Evolutionary conservation across 2,329 filamentous ascomycete species (phyloP), one percentile per base, ranked within the genome.

Genomic region (Sphaerostilbella broomeana): DNA sequence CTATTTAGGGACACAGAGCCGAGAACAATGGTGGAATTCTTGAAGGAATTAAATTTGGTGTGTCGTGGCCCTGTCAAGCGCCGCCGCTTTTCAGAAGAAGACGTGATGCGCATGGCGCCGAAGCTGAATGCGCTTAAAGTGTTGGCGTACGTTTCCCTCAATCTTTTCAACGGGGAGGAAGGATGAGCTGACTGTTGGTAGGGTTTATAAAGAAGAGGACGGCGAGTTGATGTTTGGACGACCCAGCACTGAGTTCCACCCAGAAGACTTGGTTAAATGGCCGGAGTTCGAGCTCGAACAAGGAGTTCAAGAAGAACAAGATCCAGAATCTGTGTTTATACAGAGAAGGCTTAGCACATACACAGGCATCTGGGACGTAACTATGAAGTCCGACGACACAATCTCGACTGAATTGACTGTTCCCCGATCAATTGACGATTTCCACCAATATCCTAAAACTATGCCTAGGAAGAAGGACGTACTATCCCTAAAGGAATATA

Each of bases 21-120:
- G 1, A 35, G 53, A 51, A 16, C 42, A 38, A 22, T 58, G 10
- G 19, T 35, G 1, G 27, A 40, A 6, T 58, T 59, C 12, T 11
- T 58, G 18, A 25, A 26, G 9, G 43, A 47, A 19, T 18, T 60
- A 28, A 60, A 60, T 17, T 18, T 20, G 6, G 40, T 35, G 12
- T 50, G 49, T 51, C 26, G 38, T 12, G 42, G 42, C 11, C 16
- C 16, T n/a, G 38, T 44, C 6, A 48, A 45, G 32, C 44, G 46
- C 6, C 48, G 52, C 35, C 39, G 35, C n/a, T 58, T 58, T 33
- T 49, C 50, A 0, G 13, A 17, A 9, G 32, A 51, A 6, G 50
- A 58, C 9, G 45, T 52, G 1, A 18, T 44, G 15, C 22, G 29
- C 5, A 26, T 43, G 25, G 41, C 41, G 0, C 35, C 41, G 16